Evolutionary conservation across 352 stramenopile genomes (phyloP).

Genomic region (Phytophthora palmivora): DNA sequence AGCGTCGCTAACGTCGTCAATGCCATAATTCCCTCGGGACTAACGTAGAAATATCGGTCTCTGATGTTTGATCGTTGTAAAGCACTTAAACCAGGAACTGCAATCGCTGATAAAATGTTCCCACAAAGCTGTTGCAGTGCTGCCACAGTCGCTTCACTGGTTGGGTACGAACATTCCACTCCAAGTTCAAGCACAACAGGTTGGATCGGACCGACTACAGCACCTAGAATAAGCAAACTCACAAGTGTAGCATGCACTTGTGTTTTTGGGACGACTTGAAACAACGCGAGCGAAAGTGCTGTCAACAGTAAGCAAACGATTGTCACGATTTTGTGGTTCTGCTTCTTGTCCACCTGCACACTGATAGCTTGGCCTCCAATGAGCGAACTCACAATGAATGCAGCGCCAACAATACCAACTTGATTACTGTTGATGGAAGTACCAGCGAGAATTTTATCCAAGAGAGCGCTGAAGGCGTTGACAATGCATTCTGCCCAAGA

Average conservation of each 20-base stretch:
- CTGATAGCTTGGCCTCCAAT: constrained; percentile 69
- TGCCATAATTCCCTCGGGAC: constrained; percentile 61
- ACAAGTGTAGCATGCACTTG: constrained; percentile 32
- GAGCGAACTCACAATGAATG: constrained; percentile 74
- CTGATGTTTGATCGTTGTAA: constrained; percentile 48
- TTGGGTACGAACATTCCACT: constrained; percentile 75
- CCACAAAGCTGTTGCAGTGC: constrained; percentile 76
- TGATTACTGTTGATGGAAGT: constrained; percentile 61
- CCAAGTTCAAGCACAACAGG: constrained; percentile 71
- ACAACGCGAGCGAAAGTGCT: constrained; percentile 35
- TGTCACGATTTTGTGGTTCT: constrained; percentile 58
- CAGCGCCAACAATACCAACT: constrained; percentile 64
- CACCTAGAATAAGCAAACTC: constrained; percentile 56
- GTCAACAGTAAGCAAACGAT: constrained; percentile 59
- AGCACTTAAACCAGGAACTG: constrained; percentile 56
- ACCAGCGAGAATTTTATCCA: constrained; percentile 63
- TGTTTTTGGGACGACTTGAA: constrained; percentile 47
- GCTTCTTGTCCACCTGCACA: constrained; percentile 58
- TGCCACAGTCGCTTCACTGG: constrained; percentile 72
- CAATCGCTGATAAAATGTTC: constrained; percentile 70
- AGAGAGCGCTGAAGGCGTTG: constrained; percentile 67
- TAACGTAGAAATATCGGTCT: constrained; percentile 53
- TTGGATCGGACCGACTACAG: constrained; percentile 64
- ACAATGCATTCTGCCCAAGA: constrained; percentile 72
- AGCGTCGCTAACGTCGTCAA: constrained; percentile 46